phyloP scores from a whole-genome alignment of 2,329 filamentous ascomycete species.

The Aspergillus clavatus region DNA sequence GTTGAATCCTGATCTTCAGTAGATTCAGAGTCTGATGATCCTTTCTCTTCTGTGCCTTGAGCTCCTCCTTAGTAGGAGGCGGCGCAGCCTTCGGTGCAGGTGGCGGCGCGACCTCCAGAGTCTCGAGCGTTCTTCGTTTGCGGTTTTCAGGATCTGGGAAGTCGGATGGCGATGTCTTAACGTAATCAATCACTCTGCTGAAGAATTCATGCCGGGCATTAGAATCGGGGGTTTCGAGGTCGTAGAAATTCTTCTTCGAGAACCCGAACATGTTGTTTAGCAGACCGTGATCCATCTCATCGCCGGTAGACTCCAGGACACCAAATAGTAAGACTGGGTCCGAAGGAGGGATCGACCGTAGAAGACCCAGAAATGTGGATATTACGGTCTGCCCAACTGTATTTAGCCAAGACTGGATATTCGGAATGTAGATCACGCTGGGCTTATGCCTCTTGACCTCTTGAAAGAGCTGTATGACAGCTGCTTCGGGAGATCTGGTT shows the following conservation, averaged over 20 bases:
- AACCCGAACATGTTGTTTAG: constrained; percentile 79
- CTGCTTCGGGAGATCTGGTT: constrained; percentile 75
- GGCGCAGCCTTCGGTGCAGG: constrained; percentile 60
- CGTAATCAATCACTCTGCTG: constrained; percentile 64
- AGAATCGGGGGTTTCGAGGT: constrained; percentile 62
- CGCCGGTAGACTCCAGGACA: constrained; percentile 67
- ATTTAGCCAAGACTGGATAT: constrained; percentile 81
- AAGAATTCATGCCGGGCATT: constrained; percentile 73
- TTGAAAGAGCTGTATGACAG: constrained; percentile 82
- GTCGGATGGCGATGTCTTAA: constrained; percentile 72
- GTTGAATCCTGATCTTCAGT: constrained; percentile 83
- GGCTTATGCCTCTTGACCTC: constrained; percentile 94
- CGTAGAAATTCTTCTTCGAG: constrained; percentile 70
- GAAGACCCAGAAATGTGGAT: constrained; percentile 75
- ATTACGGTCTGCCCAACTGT: constrained; percentile 62
- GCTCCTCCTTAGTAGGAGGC: constrained; percentile 69
- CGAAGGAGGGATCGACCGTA: constrained; percentile 78
- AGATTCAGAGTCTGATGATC: constrained; percentile 81
- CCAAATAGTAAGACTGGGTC: constrained; percentile 85
- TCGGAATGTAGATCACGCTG: constrained; percentile 90
- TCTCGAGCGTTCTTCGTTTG: constrained; percentile 77
- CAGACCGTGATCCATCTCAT: constrained; percentile 59
- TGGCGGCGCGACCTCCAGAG: constrained; percentile 68
- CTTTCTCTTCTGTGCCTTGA: constrained; percentile 71
- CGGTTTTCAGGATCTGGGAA: constrained; percentile 84